These are phyloP conservation scores for Pseudotulostoma volvatum DNA, from an alignment of 495 filamentous ascomycete species.

Conservation along the genomic window DNA sequence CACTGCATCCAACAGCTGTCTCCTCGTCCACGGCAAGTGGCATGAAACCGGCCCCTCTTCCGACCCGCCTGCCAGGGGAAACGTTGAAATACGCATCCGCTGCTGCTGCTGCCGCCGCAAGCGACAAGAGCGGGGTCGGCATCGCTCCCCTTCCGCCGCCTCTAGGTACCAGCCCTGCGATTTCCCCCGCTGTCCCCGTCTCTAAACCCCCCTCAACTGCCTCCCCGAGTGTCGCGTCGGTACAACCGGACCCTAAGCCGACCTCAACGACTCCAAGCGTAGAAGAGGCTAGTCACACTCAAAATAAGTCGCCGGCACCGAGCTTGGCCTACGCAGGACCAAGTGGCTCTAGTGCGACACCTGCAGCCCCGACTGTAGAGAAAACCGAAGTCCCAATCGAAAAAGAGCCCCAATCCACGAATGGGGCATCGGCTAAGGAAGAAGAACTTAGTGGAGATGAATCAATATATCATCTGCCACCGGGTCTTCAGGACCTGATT, in stretches of 20 bases:
- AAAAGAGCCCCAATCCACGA: slow-evolving; percentile 14
- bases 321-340: slow-evolving; percentile 8
- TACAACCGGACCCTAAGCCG: slow-evolving; percentile 34
- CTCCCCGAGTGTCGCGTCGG: slow-evolving; percentile 36
- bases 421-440: slow-evolving; percentile 23
- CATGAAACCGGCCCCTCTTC: slow-evolving; percentile 86
- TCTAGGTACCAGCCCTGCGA: slow-evolving; percentile 41
- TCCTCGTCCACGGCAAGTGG: slow-evolving; percentile 46
- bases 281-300: slow-evolving; percentile 16
- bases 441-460: slow-evolving; percentile 33
- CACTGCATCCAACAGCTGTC: slow-evolving; percentile 36
- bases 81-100: slow-evolving; percentile 93
- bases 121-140: slow-evolving; percentile 74
- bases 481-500: slow-evolving; percentile 74
- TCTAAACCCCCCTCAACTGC: slow-evolving; percentile 33
- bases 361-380: slow-evolving; percentile 27
- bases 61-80: slow-evolving; percentile 70
- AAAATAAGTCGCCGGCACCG: not conserved
- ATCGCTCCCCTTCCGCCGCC: slow-evolving; percentile 84
- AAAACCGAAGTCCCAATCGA: slow-evolving; percentile 21
- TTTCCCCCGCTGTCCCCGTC: slow-evolving; percentile 25
- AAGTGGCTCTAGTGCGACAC: slow-evolving; percentile 18
- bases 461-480: slow-evolving; percentile 88
- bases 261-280: slow-evolving; percentile 19
- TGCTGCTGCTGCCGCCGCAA: slow-evolving; percentile 85